Conservation (phyloP, 352 stramenopile species). For the Globisporangium megalacanthum region DNA sequence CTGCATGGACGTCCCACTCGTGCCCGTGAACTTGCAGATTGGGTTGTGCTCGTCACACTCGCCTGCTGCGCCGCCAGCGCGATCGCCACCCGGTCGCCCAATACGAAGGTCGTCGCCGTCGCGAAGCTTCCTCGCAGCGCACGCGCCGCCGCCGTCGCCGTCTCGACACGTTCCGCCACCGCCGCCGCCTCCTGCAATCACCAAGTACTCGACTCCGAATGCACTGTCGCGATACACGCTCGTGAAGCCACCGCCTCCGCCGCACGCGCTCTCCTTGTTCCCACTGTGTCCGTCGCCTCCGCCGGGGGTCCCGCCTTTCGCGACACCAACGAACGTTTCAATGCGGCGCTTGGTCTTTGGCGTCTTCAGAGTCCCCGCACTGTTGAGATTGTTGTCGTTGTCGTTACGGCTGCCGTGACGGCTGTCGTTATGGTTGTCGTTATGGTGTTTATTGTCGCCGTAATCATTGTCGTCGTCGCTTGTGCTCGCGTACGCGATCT, state of each 20-base stretch:
- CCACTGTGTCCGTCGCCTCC: constrained; percentile 53
- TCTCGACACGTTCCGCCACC: constrained; percentile 65
- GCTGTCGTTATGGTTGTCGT: too few species aligned
- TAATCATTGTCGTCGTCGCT: constrained; percentile 7
- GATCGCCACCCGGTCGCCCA: constrained; percentile 35
- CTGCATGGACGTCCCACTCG: constrained; percentile 39
- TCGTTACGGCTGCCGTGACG: neutral
- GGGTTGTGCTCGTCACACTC: constrained; percentile 53
- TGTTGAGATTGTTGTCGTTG: neutral
- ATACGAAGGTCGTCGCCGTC: constrained; percentile 48
- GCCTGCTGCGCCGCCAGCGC: constrained; percentile 36
- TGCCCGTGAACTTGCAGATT: constrained; percentile 57
- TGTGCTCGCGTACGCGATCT: constrained; percentile 21
- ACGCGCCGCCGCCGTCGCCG: constrained; percentile 35
- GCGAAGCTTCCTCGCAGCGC: constrained; percentile 16
- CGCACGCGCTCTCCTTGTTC: constrained; percentile 67
- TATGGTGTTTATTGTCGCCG: neutral
- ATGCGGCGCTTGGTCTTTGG: constrained; percentile 22
- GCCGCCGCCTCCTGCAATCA: constrained; percentile 59
- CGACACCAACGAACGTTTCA: constrained; percentile 37
- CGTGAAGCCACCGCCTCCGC: constrained; percentile 62
- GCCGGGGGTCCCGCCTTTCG: constrained; percentile 39
- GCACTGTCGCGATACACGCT: constrained; percentile 61
- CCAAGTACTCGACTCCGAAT: constrained; percentile 59
- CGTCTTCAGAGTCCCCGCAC: constrained; percentile 2